These are phyloP conservation scores for Ulvella scutata DNA, from an alignment of 139 green algal species.

Conservation along the genomic window DNA sequence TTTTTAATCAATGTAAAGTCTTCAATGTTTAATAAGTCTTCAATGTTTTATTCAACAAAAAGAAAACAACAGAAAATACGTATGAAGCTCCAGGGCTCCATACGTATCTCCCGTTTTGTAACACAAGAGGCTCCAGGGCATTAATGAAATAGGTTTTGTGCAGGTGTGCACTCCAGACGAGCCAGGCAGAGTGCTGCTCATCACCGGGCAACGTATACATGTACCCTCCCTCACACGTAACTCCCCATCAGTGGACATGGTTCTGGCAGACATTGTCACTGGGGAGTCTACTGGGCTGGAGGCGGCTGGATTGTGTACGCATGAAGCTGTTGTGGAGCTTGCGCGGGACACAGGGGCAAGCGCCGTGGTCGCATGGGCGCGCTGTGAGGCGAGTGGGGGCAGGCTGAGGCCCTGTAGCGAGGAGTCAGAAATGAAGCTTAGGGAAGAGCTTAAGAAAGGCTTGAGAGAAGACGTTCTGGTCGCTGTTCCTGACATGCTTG, in stretches of 20 bases:
- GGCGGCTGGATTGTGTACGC: not conserved
- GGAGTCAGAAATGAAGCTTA: not conserved
- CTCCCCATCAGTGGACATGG: not conserved
- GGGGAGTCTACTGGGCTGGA: not conserved
- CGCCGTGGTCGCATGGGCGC: not conserved
- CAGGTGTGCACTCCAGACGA: not conserved
- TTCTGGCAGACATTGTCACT: not conserved
- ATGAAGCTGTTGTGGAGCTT: not conserved
- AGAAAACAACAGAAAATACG: too few species aligned
- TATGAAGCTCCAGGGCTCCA: not conserved
- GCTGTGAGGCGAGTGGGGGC: not conserved
- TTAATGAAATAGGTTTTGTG: not conserved
- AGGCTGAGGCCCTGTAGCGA: not conserved
- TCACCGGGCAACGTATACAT: not conserved
- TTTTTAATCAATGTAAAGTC: too few species aligned
- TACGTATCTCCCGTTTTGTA: not conserved
- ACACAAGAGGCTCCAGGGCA: not conserved
- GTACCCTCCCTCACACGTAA: not conserved
- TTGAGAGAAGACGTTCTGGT: too few species aligned
- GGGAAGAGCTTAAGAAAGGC: not conserved
- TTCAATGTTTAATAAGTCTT: too few species aligned
- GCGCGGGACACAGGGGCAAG: not conserved
- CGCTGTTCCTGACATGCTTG: too few species aligned
- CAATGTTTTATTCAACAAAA: too few species aligned
- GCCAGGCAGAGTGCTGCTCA: not conserved